A percentile compares a stretch with the other conserved stretches of the same genome.
These are phyloP conservation scores for Sutorius australiensis DNA, from an alignment of 768 basidiomycete species.

Conservation along the genomic window DNA sequence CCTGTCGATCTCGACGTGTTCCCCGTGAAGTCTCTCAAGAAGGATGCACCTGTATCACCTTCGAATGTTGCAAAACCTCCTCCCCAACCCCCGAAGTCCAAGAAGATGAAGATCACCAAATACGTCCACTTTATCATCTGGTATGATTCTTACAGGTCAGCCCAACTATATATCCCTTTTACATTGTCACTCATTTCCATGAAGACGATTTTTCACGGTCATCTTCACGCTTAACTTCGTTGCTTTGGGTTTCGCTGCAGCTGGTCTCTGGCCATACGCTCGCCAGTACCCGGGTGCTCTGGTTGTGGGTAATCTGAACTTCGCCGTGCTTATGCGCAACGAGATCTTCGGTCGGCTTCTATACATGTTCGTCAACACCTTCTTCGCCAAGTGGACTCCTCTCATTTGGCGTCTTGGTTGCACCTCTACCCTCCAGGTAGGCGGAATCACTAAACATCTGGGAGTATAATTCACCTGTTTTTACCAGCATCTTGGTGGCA, in stretches of 20 bases:
- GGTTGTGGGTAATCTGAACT: slow-evolving; percentile 68
- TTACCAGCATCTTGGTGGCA: slow-evolving; percentile 68
- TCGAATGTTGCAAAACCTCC: slow-evolving; percentile 36
- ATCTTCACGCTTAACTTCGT: slow-evolving; percentile 56
- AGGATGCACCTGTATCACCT: slow-evolving; percentile 36
- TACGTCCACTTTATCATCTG: slow-evolving; percentile 64
- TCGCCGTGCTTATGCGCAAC: slow-evolving; percentile 74
- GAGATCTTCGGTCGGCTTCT: slow-evolving; percentile 78
- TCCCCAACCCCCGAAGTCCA: slow-evolving; percentile 34
- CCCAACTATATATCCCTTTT: neutral
- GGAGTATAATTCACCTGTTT: slow-evolving; percentile 7
- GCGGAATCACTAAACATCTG: neutral
- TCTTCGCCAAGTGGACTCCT: slow-evolving; percentile 83
- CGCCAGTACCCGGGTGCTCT: slow-evolving; percentile 63
- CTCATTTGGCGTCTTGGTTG: slow-evolving; percentile 68
- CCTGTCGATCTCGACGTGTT: slow-evolving; percentile 27
- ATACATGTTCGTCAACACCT: slow-evolving; percentile 66
- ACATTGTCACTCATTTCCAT: slow-evolving; percentile 6
- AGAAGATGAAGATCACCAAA: slow-evolving; percentile 55
- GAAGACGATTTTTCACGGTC: slow-evolving; percentile 70
- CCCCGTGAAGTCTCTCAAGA: slow-evolving; percentile 38
- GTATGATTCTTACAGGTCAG: slow-evolving; percentile 77
- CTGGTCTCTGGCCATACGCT: slow-evolving; percentile 67
- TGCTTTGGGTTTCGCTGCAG: slow-evolving; percentile 56
- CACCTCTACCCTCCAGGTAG: slow-evolving; percentile 67